Base-by-base conservation (phyloP, 2,329 filamentous ascomycete genomes). In the Microsporum audouinii region DNA sequence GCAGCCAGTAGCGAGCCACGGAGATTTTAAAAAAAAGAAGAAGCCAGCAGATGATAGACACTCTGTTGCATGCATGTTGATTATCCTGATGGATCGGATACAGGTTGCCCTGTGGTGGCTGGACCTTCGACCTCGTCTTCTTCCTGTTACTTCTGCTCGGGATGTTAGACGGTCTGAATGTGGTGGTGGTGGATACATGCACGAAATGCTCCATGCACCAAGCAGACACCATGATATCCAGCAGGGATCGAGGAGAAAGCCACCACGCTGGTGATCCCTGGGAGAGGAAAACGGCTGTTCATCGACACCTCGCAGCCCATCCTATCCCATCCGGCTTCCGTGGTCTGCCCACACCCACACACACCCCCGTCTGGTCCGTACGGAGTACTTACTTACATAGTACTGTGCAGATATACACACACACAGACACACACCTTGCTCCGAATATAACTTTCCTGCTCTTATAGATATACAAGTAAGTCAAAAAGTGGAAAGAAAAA, bases 191-290 rank as follows among this genome's bases (percentile, higher is more conserved):
- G 47, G 47, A 51, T 51, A 45, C 47, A 53, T 53, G 49, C 49
- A 53, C 49, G 49, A 31, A 53, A 53, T 53, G 49, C 49, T 53
- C 49, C 49, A 53, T 53, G 49, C 49, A 53, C 31, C 12, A 4
- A 49, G 12, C 49, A 53, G 49, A 47, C 17, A 23, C 17, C n/a
- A 45, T 45, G 41, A 45, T 17, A 7, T 45, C 43, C 43, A 29
- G 23, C 43, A 47, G 43, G 43, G 43, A 47, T 47, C 6, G 49
- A 29, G 27, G 49, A 53, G 49, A 31, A 49, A 49, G 45, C 45
- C 45, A 49, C 41, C 43, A 23, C 43, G 3, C 49, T 12, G 49
- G 10, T 53, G 49, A 53, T 53, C 49, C 49, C 49, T 53, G 49
- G 29, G 39, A 43, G 17, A 23, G 17, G 17, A 14, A 12, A 31